Base-by-base conservation (phyloP, 805 yeast species). In the Candida corydali region DNA sequence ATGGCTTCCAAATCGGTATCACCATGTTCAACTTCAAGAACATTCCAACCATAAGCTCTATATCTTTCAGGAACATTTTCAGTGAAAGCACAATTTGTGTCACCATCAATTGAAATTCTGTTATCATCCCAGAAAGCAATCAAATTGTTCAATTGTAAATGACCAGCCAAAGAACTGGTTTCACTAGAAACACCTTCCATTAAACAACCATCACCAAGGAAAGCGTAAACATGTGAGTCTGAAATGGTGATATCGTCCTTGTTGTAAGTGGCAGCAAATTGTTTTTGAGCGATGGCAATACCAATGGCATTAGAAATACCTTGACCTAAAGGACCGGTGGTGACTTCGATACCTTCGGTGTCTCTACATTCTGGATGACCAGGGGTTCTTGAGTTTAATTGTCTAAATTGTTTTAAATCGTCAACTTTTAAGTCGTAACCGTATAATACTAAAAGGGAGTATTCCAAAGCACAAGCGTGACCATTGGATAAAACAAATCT, bases 271-370 rank as follows among this genome's bases (percentile, higher is more conserved):
- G 96, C 96, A 52, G 94, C 96, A 43, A 86, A 69, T 67, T 87
- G 89, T 50, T 81, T 79, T 70, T 87, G 95, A 43, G 96, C 98
- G 56, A 91, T 77, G 40, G 98, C 98, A 50, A 91, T 61, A 72
- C 98, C 98, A 54, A 91, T 95, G 38, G 97, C 97, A 63, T 87
- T 89, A 54, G 83, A 75, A 54, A 91, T 77, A 82, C 98, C 98
- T 72, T 91, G 98, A 63, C 98, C 98, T 55, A 91, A 78, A 40
- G 98, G 98, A 65, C 98, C 98, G 44, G 98, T 91, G 63, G 98
- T 88, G 55, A 89, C 95, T 64, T 91, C 98, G 16, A 88, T 79
- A 62, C 98, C 98, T 36, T 93, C 88, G 43, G 84, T 75, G 57
- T 85, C 94, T 37, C 49, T 45, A 44, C 69, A 76, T 73, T 91